Evolutionary conservation across 441 rosid species (phyloP), one percentile per base, ranked within the genome.

Genomic region (Adansonia grandidieri): DNA sequence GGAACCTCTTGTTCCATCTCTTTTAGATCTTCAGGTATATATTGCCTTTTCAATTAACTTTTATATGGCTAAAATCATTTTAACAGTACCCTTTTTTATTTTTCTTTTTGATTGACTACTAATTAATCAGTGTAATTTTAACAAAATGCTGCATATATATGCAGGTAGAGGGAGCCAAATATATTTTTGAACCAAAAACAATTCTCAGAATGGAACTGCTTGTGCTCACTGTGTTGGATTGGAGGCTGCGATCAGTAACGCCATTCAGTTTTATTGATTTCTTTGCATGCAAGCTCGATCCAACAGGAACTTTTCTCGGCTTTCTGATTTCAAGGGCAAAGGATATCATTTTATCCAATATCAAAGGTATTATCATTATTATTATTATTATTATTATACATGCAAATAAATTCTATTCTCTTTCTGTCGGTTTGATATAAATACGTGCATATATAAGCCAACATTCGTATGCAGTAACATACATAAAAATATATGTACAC

Each of bases 191-290:
- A 80, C 88, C 99, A 9, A 91, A 90, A 87, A 94, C 97, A 68
- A 86, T 96, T 77, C 89, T 86, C 4, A 83, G 98, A 80, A 96
- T 96, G 99, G 99, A 96, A 85, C 85, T 96, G 71, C 92, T 91
- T n/a, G 97, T 94, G 79, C 93, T 96, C 3, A 80, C 74, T 69
- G 95, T 89, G 42, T 76, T 96, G 76, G 97, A 96, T 71, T 96
- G 99, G 99, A 91, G 99, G 82, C 91, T 96, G 62, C 82, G 99
- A 79, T 96, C 99, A 1, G 87, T 96, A 42, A 96, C 99, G 6
- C 99, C 99, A 0, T 90, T 96, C 80, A 85, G 89, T 64, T 96
- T 92, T 84, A 84, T 92, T 58, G 86, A 77, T 77, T 96, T 91
- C 91, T 96, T 96, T 9, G 97, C 97, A 13, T 89, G 92, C 85